Conservation (phyloP, 1,284 basidiomycete genomes). For the Ganoderma sinense region DNA sequence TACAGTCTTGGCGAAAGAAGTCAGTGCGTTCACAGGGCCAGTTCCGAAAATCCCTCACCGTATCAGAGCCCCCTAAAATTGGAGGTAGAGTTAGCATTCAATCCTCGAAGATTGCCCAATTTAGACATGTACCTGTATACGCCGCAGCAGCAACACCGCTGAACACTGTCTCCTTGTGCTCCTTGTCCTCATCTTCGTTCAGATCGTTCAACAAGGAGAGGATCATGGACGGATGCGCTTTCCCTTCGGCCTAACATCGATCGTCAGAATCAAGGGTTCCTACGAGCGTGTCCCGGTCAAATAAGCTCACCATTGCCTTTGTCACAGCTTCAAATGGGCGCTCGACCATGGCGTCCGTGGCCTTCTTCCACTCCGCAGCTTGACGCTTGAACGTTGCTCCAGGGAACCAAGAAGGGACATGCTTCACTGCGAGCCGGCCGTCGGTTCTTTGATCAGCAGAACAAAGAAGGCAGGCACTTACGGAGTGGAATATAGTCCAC, state of each 20-base stretch:
- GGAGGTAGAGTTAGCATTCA: slow-evolving; percentile 5
- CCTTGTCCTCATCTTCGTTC: slow-evolving; percentile 27
- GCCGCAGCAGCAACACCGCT: slow-evolving; percentile 35
- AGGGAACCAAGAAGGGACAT: slow-evolving; percentile 55
- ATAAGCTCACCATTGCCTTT: slow-evolving; percentile 35
- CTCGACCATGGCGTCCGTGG: slow-evolving; percentile 39
- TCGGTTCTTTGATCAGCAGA: slow-evolving; percentile 7
- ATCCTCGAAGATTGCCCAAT: background rate
- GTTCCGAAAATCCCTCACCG: slow-evolving; percentile 21
- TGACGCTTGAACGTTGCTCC: slow-evolving; percentile 57
- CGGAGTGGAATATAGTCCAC: slow-evolving; percentile 39
- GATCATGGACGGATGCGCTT: slow-evolving; percentile 32
- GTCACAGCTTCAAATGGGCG: slow-evolving; percentile 44
- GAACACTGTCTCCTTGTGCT: slow-evolving; percentile 26
- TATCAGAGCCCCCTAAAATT: slow-evolving; percentile 33
- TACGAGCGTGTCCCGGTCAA: background rate
- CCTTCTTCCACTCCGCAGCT: slow-evolving; percentile 47
- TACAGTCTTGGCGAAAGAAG: slow-evolving; percentile 29
- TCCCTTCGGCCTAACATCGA: slow-evolving; percentile 29
- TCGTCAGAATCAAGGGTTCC: background rate
- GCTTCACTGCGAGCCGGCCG: slow-evolving; percentile 38
- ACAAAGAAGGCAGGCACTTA: slow-evolving; percentile 26
- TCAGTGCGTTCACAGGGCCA: slow-evolving; percentile 10
- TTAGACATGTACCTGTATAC: slow-evolving; percentile 29
- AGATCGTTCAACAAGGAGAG: slow-evolving; percentile 28